phyloP scores from a whole-genome alignment of 768 basidiomycete species.

The Infundibulicybe gibba region DNA sequence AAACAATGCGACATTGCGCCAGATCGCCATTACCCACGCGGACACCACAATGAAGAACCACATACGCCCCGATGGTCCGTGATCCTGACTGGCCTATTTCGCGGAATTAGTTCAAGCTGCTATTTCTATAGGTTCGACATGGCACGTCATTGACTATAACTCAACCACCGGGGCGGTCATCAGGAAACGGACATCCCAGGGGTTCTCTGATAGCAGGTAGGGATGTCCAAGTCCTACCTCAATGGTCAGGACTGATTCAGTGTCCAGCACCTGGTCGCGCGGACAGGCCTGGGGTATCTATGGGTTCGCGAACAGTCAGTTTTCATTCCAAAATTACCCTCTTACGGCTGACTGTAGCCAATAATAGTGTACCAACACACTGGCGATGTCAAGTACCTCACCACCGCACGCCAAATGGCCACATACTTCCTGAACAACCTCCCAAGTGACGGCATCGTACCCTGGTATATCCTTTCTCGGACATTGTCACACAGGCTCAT shows the following conservation, averaged over 20 bases:
- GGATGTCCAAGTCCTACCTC: not conserved
- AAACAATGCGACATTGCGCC: conserved; percentile 50
- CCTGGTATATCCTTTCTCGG: conserved; percentile 42
- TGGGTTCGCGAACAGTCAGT: conserved; percentile 66
- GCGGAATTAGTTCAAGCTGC: not conserved
- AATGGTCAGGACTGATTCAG: not conserved
- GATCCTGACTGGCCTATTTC: not conserved
- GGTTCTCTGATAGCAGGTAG: conserved; percentile 50
- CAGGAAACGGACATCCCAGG: conserved; percentile 54
- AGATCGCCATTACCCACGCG: conserved; percentile 63
- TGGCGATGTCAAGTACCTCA: conserved; percentile 43
- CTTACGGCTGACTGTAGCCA: not conserved
- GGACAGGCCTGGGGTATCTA: conserved; percentile 73
- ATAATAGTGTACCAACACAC: conserved; percentile 57
- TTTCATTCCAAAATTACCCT: not conserved
- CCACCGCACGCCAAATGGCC: conserved; percentile 58
- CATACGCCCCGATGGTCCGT: conserved; percentile 57
- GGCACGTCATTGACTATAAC: conserved; percentile 69
- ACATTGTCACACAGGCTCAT: too few relatives aligned
- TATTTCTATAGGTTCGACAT: conserved; percentile 36
- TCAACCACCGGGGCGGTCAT: conserved; percentile 60
- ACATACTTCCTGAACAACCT: conserved; percentile 57
- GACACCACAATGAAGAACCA: conserved; percentile 67
- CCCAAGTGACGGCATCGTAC: conserved; percentile 60
- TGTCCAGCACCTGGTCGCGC: conserved; percentile 64